These are phyloP conservation scores for Chimonanthus praecox DNA, from an alignment of 164 flowering plant genomes.

Conservation along the genomic window DNA sequence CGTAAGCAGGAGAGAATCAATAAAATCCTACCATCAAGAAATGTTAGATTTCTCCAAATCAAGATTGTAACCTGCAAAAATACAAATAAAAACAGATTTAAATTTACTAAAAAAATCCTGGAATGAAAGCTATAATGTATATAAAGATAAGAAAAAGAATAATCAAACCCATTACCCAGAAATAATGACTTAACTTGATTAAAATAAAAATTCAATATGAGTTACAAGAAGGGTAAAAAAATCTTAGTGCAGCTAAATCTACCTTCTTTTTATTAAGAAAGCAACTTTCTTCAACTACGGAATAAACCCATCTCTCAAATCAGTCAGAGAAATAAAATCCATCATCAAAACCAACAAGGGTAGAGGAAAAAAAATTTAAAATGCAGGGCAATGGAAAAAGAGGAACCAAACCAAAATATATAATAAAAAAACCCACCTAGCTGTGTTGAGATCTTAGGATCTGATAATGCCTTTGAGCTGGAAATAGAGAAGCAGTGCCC, in stretches of 20 bases:
- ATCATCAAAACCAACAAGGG: neutral
- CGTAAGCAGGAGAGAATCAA: neutral
- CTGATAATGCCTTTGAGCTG: conserved; percentile 1
- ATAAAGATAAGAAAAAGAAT: neutral
- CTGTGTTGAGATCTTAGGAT: conserved; percentile 9
- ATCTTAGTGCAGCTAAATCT: neutral
- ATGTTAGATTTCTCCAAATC: conserved; percentile 17
- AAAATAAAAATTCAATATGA: neutral
- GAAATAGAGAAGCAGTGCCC: conserved; percentile 1
- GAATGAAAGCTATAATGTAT: neutral
- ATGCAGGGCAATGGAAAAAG: neutral
- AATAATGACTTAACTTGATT: neutral
- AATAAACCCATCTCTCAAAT: conserved; percentile 6
- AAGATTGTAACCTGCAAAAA: conserved; percentile 32
- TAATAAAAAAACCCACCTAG: conserved; percentile 10
- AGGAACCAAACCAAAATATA: neutral
- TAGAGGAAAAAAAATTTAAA: neutral
- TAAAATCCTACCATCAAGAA: conserved; percentile 46
- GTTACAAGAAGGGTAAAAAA: neutral
- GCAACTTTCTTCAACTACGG: neutral
- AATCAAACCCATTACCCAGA: neutral
- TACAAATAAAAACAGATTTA: conserved; percentile 11
- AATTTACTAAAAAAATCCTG: neutral
- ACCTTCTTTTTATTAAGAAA: neutral
- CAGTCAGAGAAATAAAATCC: neutral